A percentile compares a stretch with the other conserved stretches of the same genome.
Evolutionary conservation across 768 basidiomycete species (phyloP).

Genomic region (Boletus rubescentipes): DNA sequence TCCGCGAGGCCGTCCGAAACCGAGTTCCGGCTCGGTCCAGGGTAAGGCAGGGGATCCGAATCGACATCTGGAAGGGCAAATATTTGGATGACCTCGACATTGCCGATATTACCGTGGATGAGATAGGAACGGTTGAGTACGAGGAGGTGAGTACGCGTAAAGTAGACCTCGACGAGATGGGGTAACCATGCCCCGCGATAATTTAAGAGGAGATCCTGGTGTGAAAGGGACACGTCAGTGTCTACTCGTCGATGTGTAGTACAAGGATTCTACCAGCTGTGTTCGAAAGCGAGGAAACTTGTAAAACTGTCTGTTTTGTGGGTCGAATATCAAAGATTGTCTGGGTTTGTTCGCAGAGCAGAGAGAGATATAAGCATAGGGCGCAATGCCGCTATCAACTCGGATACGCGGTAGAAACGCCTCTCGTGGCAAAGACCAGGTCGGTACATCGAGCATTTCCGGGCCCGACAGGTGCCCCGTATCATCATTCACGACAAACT

Average conservation of each 20-base stretch:
- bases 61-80: conserved; percentile 20
- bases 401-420: conserved; percentile 13
- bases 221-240: background rate
- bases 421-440: conserved; percentile 10
- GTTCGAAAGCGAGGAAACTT: conserved; percentile 22
- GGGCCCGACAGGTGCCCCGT: conserved; percentile 11
- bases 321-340: conserved; percentile 17
- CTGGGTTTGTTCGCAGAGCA: conserved; percentile 8
- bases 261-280: conserved; percentile 6
- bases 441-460: conserved; percentile 16
- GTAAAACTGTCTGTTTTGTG: conserved; percentile 14
- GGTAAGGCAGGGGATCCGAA: background rate
- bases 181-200: conserved; percentile 23
- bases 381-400: conserved; percentile 6
- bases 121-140: conserved; percentile 17
- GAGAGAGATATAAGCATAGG: conserved; percentile 19
- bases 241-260: background rate
- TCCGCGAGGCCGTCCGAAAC: background rate
- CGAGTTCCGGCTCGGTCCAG: background rate
- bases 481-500: conserved; percentile 18
- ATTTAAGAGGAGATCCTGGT: conserved; percentile 13
- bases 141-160: conserved; percentile 15
- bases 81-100: conserved; percentile 19
- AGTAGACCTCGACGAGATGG: conserved; percentile 17
- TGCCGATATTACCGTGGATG: conserved; percentile 4